phyloP scores from a whole-genome alignment of 805 yeast species.

The Lipomyces sp. region DNA sequence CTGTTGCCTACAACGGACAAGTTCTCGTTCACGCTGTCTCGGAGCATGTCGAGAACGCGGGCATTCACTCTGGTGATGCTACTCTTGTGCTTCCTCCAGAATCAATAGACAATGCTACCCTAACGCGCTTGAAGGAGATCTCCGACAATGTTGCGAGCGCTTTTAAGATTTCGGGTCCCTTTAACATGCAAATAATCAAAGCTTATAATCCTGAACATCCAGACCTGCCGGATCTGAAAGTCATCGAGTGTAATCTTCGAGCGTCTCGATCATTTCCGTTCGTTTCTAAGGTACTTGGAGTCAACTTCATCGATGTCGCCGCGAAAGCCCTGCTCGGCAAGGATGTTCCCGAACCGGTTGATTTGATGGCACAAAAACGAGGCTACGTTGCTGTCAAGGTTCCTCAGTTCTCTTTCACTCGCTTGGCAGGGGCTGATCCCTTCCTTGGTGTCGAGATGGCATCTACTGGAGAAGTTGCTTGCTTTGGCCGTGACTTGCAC shows the following conservation, averaged over 20 bases:
- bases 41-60: slow-evolving; percentile 98
- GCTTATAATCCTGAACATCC: slow-evolving; percentile 65
- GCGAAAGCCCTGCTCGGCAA: slow-evolving; percentile 80
- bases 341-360: slow-evolving; percentile 72
- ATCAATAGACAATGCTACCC: slow-evolving; percentile 63
- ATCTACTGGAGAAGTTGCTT: slow-evolving; percentile 98
- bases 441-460: slow-evolving; percentile 99
- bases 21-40: slow-evolving; percentile 93
- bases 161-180: slow-evolving; percentile 96
- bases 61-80: slow-evolving; percentile 99
- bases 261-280: slow-evolving; percentile 99
- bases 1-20: slow-evolving; percentile 87
- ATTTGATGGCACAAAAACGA: slow-evolving; percentile 74
- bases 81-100: slow-evolving; percentile 94
- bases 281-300: slow-evolving; percentile 94
- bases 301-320: slow-evolving; percentile 93
- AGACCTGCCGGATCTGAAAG: slow-evolving; percentile 74
- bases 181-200: slow-evolving; percentile 96
- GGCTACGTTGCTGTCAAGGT: slow-evolving; percentile 94
- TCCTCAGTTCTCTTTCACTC: slow-evolving; percentile 97
- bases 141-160: slow-evolving; percentile 94
- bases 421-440: slow-evolving; percentile 99
- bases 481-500: slow-evolving; percentile 81
- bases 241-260: slow-evolving; percentile 97
- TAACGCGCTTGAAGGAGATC: slow-evolving; percentile 78